These are phyloP conservation scores for Geotrichum macrosporum DNA, from an alignment of 1,139 yeast species.

Conservation along the genomic window DNA sequence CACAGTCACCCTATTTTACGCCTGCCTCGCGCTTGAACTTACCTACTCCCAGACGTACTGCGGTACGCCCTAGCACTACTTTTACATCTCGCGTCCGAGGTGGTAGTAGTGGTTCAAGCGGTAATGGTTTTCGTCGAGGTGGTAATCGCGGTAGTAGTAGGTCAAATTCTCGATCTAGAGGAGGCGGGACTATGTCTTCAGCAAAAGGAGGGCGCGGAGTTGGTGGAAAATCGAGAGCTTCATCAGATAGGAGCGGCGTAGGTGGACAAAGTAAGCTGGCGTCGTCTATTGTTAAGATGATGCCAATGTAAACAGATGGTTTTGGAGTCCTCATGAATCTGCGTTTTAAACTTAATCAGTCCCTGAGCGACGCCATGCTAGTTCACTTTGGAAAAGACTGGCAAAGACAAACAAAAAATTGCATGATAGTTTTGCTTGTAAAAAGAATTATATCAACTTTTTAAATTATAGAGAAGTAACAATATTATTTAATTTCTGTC, in stretches of 20 bases:
- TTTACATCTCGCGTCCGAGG: constrained; percentile 3
- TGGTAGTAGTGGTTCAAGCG: neutral
- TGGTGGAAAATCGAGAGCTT: neutral
- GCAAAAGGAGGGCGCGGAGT: neutral
- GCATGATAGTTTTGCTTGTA: too few species aligned
- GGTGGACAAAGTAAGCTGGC: too few species aligned
- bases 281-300: constrained; percentile 2
- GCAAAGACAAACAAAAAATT: too few species aligned
- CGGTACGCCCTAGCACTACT: neutral
- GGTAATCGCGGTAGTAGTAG: neutral
- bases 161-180: neutral
- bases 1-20: constrained; percentile 3
- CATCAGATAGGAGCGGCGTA: neutral
- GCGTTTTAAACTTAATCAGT: too few species aligned
- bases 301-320: too few species aligned
- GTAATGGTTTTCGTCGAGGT: neutral
- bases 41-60: neutral
- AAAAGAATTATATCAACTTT: too few species aligned
- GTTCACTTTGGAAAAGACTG: too few species aligned
- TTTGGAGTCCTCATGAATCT: too few species aligned
- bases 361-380: too few species aligned
- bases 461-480: too few species aligned
- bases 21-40: neutral
- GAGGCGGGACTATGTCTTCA: too few species aligned
- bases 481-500: too few species aligned